Evolutionary conservation across 2,329 filamentous ascomycete species (phyloP).

Genomic region (Stemphylium lycopersici): DNA sequence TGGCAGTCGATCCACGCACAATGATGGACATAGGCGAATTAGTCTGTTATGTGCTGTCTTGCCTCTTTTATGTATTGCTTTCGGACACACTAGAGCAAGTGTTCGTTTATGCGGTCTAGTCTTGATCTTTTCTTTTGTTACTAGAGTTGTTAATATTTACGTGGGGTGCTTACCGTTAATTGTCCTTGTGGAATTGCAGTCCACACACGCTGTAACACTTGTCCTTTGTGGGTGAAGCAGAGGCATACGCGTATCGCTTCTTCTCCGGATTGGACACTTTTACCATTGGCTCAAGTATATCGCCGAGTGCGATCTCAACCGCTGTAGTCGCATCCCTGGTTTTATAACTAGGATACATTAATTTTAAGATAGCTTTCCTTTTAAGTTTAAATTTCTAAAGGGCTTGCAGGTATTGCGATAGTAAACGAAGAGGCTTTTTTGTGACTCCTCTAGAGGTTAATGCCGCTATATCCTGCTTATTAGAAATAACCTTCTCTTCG

Average conservation of each 20-base stretch:
- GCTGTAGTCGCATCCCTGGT: background rate
- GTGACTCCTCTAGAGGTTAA: background rate
- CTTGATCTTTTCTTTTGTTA: background rate
- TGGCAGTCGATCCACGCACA: conserved; percentile 1
- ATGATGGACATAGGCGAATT: background rate
- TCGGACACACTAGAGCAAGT: conserved; percentile 1
- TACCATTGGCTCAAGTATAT: conserved; percentile 3
- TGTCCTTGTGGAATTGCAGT: background rate
- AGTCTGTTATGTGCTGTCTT: background rate
- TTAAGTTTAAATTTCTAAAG: conserved; percentile 3
- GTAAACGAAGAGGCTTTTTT: background rate
- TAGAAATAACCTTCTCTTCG: background rate
- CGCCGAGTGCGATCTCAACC: background rate
- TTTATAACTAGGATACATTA: background rate
- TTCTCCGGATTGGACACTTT: background rate
- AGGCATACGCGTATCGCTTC: background rate
- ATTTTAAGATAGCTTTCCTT: background rate
- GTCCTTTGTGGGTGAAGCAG: background rate
- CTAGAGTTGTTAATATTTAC: background rate
- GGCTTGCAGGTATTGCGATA: conserved; percentile 5
- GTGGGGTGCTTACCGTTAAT: background rate
- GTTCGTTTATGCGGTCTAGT: background rate
- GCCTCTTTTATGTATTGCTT: background rate
- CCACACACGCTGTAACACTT: background rate
- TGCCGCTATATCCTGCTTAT: background rate